Evolutionary conservation across 345 rosid genomes (phyloP).

Genomic region (Lepidium didymum): DNA sequence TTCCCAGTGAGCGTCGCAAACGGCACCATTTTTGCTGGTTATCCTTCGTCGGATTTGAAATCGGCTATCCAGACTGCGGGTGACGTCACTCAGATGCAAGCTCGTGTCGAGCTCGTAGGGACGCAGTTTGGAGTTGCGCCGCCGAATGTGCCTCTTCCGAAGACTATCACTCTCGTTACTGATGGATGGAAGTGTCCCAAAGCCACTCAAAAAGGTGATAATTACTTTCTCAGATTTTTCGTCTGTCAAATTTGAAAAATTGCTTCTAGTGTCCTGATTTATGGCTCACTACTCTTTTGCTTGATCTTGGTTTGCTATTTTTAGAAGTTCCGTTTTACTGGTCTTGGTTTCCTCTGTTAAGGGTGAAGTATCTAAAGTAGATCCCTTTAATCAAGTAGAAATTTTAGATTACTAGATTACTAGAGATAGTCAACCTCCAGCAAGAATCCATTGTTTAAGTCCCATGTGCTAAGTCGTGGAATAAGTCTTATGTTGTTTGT

Average conservation of each 20-base stretch:
- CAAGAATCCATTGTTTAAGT: slow-evolving; percentile 1
- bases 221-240: not conserved
- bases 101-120: slow-evolving; percentile 56
- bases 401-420: not conserved
- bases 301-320: not conserved
- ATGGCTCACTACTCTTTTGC: not conserved
- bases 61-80: slow-evolving; percentile 93
- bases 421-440: slow-evolving; percentile 14
- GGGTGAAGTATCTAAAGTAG: not conserved
- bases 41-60: slow-evolving; percentile 65
- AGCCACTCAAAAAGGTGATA: slow-evolving; percentile 46
- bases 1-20: slow-evolving; percentile 57
- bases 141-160: slow-evolving; percentile 70
- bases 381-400: not conserved
- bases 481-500: slow-evolving; percentile 13
- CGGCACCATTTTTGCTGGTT: slow-evolving; percentile 72
- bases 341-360: not conserved
- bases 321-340: not conserved
- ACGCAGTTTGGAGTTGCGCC: slow-evolving; percentile 78
- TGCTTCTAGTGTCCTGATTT: not conserved
- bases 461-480: slow-evolving; percentile 16
- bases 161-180: slow-evolving; percentile 51
- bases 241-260: not conserved
- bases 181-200: slow-evolving; percentile 70
- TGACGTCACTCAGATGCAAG: slow-evolving; percentile 69